Conservation (phyloP, 257 asterid species). For the Gynochthodes officinalis region DNA sequence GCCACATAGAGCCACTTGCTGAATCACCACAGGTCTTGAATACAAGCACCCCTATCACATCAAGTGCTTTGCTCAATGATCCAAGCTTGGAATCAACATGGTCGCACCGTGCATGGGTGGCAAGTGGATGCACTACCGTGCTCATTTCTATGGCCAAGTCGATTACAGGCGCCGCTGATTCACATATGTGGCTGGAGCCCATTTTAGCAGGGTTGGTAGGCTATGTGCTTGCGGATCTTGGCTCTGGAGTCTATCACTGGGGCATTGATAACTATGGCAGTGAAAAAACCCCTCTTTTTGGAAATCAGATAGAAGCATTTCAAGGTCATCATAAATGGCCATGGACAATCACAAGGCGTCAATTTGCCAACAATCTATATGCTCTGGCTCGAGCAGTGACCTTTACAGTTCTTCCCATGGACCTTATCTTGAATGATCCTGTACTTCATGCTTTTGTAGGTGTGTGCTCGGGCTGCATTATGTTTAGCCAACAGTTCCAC, state of each 20-base stretch:
- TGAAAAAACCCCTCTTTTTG: conserved; percentile 57
- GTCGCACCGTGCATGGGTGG: conserved; percentile 83
- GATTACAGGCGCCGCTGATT: conserved; percentile 25
- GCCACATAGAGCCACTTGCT: background rate
- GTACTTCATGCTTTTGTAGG: conserved; percentile 50
- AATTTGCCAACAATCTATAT: conserved; percentile 72
- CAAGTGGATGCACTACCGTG: conserved; percentile 71
- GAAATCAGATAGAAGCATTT: conserved; percentile 66
- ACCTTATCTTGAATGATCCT: conserved; percentile 36
- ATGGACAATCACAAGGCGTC: conserved; percentile 74
- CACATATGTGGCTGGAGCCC: conserved; percentile 58
- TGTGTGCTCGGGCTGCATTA: conserved; percentile 58
- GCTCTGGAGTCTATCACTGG: conserved; percentile 89
- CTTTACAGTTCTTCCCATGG: conserved; percentile 49
- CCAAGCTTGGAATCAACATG: conserved; percentile 59
- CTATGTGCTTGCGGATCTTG: conserved; percentile 67
- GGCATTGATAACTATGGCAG: conserved; percentile 87
- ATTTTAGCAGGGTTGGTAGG: conserved; percentile 55
- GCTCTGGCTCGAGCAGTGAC: conserved; percentile 50
- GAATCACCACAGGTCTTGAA: background rate
- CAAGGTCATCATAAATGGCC: conserved; percentile 95
- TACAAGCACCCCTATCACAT: background rate
- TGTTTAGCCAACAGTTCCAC: conserved; percentile 83
- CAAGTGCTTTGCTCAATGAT: conserved; percentile 31
- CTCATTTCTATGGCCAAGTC: conserved; percentile 57